These are phyloP conservation scores for Solanum okadae DNA, from an alignment of 257 asterid species.

Conservation along the genomic window DNA sequence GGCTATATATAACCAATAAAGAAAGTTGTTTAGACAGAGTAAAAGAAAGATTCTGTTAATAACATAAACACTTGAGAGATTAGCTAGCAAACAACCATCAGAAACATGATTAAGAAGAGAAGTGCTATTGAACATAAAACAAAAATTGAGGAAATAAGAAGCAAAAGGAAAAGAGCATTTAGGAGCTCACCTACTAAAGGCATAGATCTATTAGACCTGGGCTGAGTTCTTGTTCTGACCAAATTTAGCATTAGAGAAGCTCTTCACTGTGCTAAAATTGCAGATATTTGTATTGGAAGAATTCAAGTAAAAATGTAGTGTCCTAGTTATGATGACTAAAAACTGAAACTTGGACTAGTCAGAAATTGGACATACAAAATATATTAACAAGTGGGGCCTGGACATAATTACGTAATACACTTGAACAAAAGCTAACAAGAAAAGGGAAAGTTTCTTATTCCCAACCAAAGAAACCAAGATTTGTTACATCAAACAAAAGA, in stretches of 20 bases:
- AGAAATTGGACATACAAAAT: neutral
- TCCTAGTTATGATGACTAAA: neutral
- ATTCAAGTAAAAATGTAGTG: neutral
- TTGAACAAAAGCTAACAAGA: neutral
- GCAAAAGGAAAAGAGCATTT: neutral
- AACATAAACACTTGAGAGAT: neutral
- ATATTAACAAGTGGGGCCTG: neutral
- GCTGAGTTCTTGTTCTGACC: slow-evolving; percentile 19
- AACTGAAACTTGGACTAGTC: neutral
- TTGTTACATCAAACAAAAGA: neutral
- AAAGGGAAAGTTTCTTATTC: neutral
- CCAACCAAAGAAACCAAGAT: neutral
- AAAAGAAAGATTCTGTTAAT: neutral
- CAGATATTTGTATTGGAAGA: neutral
- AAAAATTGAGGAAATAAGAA: no score
- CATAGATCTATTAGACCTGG: slow-evolving; percentile 16
- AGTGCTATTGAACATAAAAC: neutral
- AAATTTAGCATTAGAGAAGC: slow-evolving; percentile 8
- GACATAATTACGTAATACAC: neutral
- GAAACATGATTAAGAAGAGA: neutral
- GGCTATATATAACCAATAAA: slow-evolving; percentile 32
- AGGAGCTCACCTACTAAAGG: slow-evolving; percentile 23
- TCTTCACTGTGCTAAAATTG: neutral
- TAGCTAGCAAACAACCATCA: neutral
- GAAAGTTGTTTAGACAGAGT: neutral